Evolutionary conservation across 805 yeast genomes (phyloP).

Genomic region (Lipomyces chichibuensis): DNA sequence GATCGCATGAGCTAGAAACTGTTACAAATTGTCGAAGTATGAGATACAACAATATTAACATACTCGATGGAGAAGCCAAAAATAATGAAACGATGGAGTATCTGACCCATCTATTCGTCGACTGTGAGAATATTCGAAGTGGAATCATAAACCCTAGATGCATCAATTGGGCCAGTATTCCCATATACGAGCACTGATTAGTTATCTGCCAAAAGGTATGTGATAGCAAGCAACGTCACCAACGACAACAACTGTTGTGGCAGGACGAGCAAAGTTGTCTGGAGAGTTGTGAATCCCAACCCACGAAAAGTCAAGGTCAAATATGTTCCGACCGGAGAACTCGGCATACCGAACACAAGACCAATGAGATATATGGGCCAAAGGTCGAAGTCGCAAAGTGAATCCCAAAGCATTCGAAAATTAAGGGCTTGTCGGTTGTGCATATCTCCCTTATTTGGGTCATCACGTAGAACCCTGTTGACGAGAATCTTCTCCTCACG

Average conservation of each 20-base stretch:
- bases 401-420: slow-evolving; percentile 44
- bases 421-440: slow-evolving; percentile 60
- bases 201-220: slow-evolving; percentile 38
- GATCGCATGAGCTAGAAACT: slow-evolving; percentile 50
- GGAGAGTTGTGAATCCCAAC: slow-evolving; percentile 58
- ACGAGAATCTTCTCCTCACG: slow-evolving; percentile 61
- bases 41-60: neutral
- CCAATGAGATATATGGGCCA: slow-evolving; percentile 61
- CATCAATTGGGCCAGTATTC: slow-evolving; percentile 15
- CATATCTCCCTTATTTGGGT: slow-evolving; percentile 68
- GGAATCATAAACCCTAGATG: slow-evolving; percentile 19
- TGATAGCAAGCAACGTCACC: slow-evolving; percentile 43
- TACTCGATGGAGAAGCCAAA: slow-evolving; percentile 39
- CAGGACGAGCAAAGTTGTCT: slow-evolving; percentile 56
- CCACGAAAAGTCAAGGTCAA: slow-evolving; percentile 53
- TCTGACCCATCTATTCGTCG: slow-evolving; percentile 25
- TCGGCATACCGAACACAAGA: slow-evolving; percentile 48
- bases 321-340: slow-evolving; percentile 49
- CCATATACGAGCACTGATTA: slow-evolving; percentile 9
- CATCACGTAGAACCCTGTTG: slow-evolving; percentile 62
- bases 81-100: slow-evolving; percentile 36
- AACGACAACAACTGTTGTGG: slow-evolving; percentile 45
- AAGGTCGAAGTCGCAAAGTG: slow-evolving; percentile 55
- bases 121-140: slow-evolving; percentile 33
- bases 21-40: neutral